phyloP scores from a whole-genome alignment of 2,329 filamentous ascomycete genomes.

The Myriosclerotinia scirpicola region DNA sequence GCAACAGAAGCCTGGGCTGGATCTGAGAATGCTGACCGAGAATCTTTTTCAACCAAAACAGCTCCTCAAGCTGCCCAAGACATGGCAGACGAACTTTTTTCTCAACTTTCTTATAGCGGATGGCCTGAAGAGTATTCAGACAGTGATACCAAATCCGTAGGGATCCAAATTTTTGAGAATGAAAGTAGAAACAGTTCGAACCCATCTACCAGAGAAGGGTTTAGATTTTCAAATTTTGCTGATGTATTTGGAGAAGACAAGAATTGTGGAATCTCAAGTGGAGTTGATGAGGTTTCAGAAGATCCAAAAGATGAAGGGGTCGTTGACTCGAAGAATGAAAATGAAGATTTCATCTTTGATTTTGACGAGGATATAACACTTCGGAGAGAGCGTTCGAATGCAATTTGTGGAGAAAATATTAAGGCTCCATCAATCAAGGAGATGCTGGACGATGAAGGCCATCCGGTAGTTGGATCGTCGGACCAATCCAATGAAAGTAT shows the following conservation, averaged over 20 bases:
- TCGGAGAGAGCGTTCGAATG: conserved; percentile 13
- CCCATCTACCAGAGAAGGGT: background rate
- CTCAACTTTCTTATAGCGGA: background rate
- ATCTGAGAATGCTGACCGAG: background rate
- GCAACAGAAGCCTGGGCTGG: background rate
- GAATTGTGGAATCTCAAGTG: background rate
- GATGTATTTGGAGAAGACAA: background rate
- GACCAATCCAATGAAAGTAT: background rate
- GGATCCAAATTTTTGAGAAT: background rate
- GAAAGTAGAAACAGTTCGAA: background rate
- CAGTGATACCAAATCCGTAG: background rate
- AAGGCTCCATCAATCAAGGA: background rate
- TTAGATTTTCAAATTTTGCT: background rate
- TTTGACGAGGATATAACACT: background rate
- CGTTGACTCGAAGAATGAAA: background rate
- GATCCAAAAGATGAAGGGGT: background rate
- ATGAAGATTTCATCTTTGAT: background rate
- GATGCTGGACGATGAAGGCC: background rate
- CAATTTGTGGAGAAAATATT: background rate
- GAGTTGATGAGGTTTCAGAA: background rate
- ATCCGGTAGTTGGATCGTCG: background rate
- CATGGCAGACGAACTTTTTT: conserved; percentile 1
- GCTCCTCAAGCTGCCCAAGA: background rate
- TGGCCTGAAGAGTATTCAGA: background rate
- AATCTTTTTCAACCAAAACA: background rate